Base-by-base conservation (phyloP, 805 yeast species). In the Candida michaelii region DNA sequence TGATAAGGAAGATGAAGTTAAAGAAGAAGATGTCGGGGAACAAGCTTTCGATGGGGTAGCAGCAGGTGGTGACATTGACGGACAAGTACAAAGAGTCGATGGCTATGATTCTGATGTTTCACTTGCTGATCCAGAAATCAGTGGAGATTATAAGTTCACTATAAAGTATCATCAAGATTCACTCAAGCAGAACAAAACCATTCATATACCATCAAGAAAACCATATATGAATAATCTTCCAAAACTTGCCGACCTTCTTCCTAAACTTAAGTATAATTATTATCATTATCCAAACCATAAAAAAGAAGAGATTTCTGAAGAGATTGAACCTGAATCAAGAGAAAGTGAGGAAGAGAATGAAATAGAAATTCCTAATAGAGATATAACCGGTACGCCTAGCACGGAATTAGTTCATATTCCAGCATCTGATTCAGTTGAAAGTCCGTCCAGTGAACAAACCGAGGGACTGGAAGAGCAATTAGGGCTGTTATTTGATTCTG, bases 41-140 rank as follows among this genome's bases (percentile, higher is more conserved):
- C n/a, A n/a, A n/a, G n/a, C n/a, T n/a, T n/a, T n/a, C n/a, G n/a
- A n/a, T n/a, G n/a, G n/a, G n/a, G n/a, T n/a, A n/a, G n/a, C n/a
- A n/a, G n/a, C n/a, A n/a, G n/a, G n/a, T n/a, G n/a, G n/a, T n/a
- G n/a, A n/a, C n/a, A n/a, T n/a, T n/a, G n/a, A n/a, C n/a, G n/a
- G n/a, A n/a, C n/a, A n/a, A n/a, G n/a, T n/a, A 9, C 17, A 19
- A 39, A 3, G 44, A 40, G 7, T n/a, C 15, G 69, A 59, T 27
- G 78, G 68, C 2, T 67, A 65, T 48, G 70, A 66, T 19, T 72
- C 80, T 0, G 77, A 71, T 48, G 58, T 75, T 2, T 77, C 83
- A 0, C 50, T 76, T 17, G 81, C 83, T 0, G 71, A 74, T 45
- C 82, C 83, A 0, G 70, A 70, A 38, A 56, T 75, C 5, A 66